A percentile compares a stretch with the other conserved stretches of the same genome.
These are phyloP conservation scores for Ambispora gerdemannii DNA, from an alignment of 192 early-diverging fungal species.

Conservation along the genomic window DNA sequence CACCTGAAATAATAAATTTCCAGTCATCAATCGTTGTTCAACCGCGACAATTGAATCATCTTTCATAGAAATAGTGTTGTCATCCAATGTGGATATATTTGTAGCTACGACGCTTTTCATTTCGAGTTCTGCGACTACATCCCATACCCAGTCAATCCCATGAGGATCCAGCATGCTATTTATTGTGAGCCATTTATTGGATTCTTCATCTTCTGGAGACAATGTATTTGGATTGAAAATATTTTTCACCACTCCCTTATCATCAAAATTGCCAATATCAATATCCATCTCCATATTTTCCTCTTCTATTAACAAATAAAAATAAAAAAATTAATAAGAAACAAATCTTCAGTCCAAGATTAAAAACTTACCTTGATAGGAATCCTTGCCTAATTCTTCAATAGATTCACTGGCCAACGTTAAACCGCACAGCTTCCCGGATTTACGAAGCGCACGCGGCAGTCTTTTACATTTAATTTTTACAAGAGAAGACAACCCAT, in stretches of 20 bases:
- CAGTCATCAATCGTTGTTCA: slow-evolving; percentile 46
- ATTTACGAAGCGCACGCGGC: slow-evolving; percentile 34
- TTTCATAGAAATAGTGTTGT: slow-evolving; percentile 8
- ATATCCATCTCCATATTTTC: slow-evolving; percentile 26
- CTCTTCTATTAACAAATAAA: not conserved
- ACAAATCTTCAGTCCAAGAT: not conserved
- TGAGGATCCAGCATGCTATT: slow-evolving; percentile 26
- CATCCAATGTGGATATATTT: slow-evolving; percentile 31
- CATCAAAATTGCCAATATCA: not conserved
- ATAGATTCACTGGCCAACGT: slow-evolving; percentile 33
- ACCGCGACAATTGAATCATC: slow-evolving; percentile 37
- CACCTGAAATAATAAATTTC: slow-evolving; percentile 44
- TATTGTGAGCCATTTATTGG: slow-evolving; percentile 2
- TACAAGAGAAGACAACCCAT: not conserved
- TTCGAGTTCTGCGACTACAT: slow-evolving; percentile 34
- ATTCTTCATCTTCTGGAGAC: not conserved
- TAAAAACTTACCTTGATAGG: slow-evolving; percentile 25
- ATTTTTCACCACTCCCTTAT: not conserved
- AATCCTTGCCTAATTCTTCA: slow-evolving; percentile 25
- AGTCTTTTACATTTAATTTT: slow-evolving; percentile 32
- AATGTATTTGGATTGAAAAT: not conserved
- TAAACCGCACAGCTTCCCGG: slow-evolving; percentile 30
- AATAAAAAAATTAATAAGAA: slow-evolving; percentile 4
- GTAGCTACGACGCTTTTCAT: slow-evolving; percentile 37
- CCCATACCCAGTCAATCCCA: slow-evolving; percentile 46